Conservation (phyloP, 2,329 filamentous ascomycete genomes). For the Colletotrichum sp. region DNA sequence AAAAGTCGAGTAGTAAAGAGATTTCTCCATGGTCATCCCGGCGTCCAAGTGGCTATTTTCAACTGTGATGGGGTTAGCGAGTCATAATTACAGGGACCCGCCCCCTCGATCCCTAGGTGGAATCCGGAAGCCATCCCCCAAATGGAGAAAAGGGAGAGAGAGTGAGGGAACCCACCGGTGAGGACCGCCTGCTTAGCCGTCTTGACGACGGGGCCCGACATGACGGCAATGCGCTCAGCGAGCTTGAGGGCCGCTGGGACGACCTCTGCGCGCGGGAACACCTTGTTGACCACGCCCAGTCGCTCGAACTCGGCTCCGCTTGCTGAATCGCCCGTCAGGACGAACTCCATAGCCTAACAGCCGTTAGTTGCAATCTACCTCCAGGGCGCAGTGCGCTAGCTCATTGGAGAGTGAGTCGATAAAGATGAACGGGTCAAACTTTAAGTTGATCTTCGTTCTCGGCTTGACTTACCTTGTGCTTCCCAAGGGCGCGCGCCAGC, state of each 20-base stretch:
- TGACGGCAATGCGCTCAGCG: slow-evolving; percentile 42
- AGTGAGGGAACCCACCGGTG: slow-evolving; percentile 31
- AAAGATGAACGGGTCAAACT: slow-evolving; percentile 29
- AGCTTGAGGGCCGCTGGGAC: slow-evolving; percentile 40
- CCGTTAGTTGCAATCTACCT: background rate
- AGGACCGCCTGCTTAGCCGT: slow-evolving; percentile 49
- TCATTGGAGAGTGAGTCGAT: background rate
- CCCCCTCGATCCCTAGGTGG: background rate
- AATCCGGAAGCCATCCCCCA: background rate
- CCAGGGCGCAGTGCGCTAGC: background rate
- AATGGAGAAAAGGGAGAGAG: background rate
- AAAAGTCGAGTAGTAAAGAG: slow-evolving; percentile 42
- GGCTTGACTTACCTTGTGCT: slow-evolving; percentile 37
- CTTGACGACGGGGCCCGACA: slow-evolving; percentile 43
- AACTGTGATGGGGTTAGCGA: slow-evolving; percentile 33
- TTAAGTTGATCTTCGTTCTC: background rate
- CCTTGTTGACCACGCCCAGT: slow-evolving; percentile 43
- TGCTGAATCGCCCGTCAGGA: slow-evolving; percentile 45
- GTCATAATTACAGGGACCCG: background rate
- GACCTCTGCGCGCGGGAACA: slow-evolving; percentile 37
- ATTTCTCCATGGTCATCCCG: slow-evolving; percentile 40
- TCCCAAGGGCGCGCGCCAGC: slow-evolving; percentile 43
- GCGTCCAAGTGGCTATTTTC: slow-evolving; percentile 44
- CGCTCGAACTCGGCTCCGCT: slow-evolving; percentile 41
- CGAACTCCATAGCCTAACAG: slow-evolving; percentile 47